A percentile compares a stretch with the other conserved stretches of the same genome.
Conservation (phyloP, 1,284 basidiomycete genomes). For the Irpex sp. region DNA sequence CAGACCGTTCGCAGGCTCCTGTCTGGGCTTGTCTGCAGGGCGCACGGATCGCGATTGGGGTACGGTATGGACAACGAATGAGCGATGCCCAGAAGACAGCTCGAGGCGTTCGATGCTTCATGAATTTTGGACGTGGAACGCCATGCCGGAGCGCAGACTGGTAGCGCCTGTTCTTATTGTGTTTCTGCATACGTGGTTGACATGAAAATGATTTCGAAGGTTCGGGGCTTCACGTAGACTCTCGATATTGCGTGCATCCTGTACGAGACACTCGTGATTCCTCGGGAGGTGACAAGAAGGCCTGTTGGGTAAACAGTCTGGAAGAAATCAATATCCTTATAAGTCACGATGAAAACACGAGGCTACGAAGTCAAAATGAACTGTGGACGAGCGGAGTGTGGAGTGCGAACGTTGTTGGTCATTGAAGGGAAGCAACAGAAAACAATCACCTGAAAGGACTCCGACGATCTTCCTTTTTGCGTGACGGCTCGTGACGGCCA, state of each 20-base stretch:
- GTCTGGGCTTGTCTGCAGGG: not conserved
- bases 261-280: not conserved
- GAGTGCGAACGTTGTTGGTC: not conserved
- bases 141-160: not conserved
- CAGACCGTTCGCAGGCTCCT: not conserved
- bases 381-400: not conserved
- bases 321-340: not conserved
- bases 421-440: not conserved
- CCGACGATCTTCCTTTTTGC: not conserved
- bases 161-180: not conserved
- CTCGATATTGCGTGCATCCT: not conserved
- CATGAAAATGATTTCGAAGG: not conserved
- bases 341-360: not conserved
- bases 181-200: not conserved
- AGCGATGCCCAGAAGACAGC: not conserved
- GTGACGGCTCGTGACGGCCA: not conserved
- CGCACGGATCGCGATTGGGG: not conserved
- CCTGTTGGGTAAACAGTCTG: not conserved
- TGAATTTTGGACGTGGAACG: not conserved
- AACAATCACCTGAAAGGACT: not conserved
- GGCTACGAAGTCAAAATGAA: slow-evolving; percentile 3
- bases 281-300: not conserved
- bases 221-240: not conserved
- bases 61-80: not conserved
- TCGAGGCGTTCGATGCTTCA: not conserved